Percentiles rank a stretch among this genome's conserved stretches.
phyloP scores from a whole-genome alignment of 805 yeast genomes.

The Barnettozyma wickerhamii region DNA sequence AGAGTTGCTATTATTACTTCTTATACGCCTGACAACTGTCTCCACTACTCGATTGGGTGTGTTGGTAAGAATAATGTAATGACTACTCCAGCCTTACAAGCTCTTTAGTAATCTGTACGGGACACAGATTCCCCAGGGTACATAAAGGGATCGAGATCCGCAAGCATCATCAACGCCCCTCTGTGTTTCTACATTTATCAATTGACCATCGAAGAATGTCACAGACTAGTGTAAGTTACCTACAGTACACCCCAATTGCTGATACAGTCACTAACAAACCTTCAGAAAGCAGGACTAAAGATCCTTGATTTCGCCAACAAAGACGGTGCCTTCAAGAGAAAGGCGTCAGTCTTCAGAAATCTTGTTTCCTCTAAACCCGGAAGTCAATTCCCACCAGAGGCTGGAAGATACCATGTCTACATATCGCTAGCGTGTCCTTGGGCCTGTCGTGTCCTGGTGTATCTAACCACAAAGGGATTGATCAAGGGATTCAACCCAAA shows the following conservation, averaged over 20 bases:
- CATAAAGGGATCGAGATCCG: too few relatives aligned
- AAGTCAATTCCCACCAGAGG: slow-evolving; percentile 67
- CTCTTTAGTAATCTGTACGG: neutral
- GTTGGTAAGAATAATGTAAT: too few relatives aligned
- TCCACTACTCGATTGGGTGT: too few relatives aligned
- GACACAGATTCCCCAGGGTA: neutral
- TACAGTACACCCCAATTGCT: too few relatives aligned
- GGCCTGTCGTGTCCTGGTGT: slow-evolving; percentile 82
- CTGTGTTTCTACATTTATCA: too few relatives aligned
- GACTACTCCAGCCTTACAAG: neutral
- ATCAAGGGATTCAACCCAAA: slow-evolving; percentile 35
- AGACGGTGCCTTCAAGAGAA: slow-evolving; percentile 55
- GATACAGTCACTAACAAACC: slow-evolving; percentile 10
- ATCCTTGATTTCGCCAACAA: slow-evolving; percentile 46
- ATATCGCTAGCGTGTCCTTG: slow-evolving; percentile 93
- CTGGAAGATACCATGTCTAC: slow-evolving; percentile 78
- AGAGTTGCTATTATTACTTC: too few relatives aligned
- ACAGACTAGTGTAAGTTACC: slow-evolving; percentile 9
- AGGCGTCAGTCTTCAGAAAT: slow-evolving; percentile 57
- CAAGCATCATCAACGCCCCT: too few relatives aligned
- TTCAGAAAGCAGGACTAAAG: slow-evolving; percentile 28
- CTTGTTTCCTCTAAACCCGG: slow-evolving; percentile 53
- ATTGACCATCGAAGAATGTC: slow-evolving; percentile 8
- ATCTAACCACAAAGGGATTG: slow-evolving; percentile 71
- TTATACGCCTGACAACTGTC: too few relatives aligned